Base-by-base conservation (phyloP, 164 flowering plant genomes). In the Chloranthus sessilifolius region DNA sequence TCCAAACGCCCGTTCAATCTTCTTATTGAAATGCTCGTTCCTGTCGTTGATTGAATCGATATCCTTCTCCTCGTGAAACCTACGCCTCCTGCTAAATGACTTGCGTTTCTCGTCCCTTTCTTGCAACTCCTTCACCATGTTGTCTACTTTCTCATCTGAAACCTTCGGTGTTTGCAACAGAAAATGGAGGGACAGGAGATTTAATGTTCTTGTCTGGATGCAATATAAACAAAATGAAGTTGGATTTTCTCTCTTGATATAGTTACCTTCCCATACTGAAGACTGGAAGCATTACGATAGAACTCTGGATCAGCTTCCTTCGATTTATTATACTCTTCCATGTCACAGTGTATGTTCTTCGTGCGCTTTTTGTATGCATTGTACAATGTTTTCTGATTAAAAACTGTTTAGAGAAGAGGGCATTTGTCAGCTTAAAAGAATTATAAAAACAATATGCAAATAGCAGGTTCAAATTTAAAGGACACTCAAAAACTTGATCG, bases 21-120 rank as follows among this genome's bases (percentile, higher is more conserved):
- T 94, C 74, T 94, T 94, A 76, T 89, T 94, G 83, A 94, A 94
- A 60, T 89, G 97, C 65, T 94, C 99, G 59, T 94, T 94, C 16
- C 96, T 85, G 59, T 94, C 99, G 55, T 94, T 94, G 69, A 94
- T 94, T 0, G 99, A 94, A 66, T 94, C 97, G 47, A 94, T 75
- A 59, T 94, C 96, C 72, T 89, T 89, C 65, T 89, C 99, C 40
- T 89, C 99, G 52, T 72, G 90, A 70, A 72, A 89, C 73, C 45
- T 89, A 58, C 99, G 80, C 73, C 97, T 81, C 67, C 96, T 66
- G 65, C 99, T 94, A 62, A 89, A 94, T 47, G 92, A 64, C 8
- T 61, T 60, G 15, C 88, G 70, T 34, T 53, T 53, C n/a, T 44
- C 41, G 0, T 84, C 99, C 56, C 80, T 64, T 42, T 86, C 92